These are phyloP conservation scores for Malus asiatica DNA, from an alignment of 306 rosid species.

Conservation along the genomic window DNA sequence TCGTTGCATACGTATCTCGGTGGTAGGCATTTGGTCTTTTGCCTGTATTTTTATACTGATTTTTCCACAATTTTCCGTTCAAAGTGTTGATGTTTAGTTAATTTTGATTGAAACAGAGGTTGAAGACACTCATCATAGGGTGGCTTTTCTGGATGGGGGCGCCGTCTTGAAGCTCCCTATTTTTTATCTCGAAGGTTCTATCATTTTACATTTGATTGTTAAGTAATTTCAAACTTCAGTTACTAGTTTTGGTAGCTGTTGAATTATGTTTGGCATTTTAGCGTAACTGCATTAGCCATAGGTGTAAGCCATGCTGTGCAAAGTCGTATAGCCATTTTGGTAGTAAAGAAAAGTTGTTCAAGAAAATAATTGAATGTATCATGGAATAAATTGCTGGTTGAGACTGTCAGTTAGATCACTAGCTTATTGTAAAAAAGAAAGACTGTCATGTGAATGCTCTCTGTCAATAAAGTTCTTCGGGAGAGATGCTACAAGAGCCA, in stretches of 20 bases:
- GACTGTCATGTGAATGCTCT: not conserved
- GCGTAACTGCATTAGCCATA: not conserved
- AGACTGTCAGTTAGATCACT: not conserved
- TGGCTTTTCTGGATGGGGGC: conserved; percentile 75
- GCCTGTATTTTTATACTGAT: not conserved
- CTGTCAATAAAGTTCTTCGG: not conserved
- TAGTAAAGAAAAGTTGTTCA: not conserved
- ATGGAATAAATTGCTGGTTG: not conserved
- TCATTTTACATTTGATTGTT: not conserved
- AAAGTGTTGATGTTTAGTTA: not conserved
- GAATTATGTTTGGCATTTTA: not conserved
- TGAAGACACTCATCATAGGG: conserved; percentile 79
- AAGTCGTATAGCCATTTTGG: not conserved
- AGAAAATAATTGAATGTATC: not conserved
- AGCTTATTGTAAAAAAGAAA: not conserved
- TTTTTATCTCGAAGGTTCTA: conserved; percentile 69
- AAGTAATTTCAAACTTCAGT: not conserved
- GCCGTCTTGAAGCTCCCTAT: conserved; percentile 62
- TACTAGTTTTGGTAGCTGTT: not conserved
- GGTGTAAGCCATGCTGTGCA: not conserved
- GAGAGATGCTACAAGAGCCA: not conserved
- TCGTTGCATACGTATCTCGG: conserved; percentile 88
- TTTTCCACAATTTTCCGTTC: not conserved
- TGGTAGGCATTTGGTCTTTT: conserved; percentile 38
- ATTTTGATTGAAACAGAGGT: conserved; percentile 51